Percentiles rank a stretch among this genome's conserved stretches.
These are phyloP conservation scores for Curvularia verruculosa DNA, from an alignment of 2,329 filamentous ascomycete species.

Conservation along the genomic window DNA sequence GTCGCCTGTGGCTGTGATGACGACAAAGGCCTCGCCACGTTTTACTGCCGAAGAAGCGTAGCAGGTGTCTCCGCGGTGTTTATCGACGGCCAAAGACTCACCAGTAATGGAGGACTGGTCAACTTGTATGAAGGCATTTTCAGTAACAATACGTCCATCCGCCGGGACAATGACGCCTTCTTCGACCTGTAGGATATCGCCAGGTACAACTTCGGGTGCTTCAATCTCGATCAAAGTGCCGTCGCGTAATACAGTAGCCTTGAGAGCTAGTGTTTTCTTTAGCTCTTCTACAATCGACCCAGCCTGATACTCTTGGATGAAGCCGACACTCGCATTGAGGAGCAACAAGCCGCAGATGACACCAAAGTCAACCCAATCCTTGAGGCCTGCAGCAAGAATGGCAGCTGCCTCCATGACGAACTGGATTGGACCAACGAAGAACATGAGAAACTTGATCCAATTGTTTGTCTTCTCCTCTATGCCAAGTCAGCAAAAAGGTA, in stretches of 20 bases:
- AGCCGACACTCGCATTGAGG: constrained; percentile 85
- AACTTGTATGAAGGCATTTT: constrained; percentile 84
- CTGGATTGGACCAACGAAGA: constrained; percentile 88
- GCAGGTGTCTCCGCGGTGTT: constrained; percentile 79
- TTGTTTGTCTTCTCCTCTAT: constrained; percentile 83
- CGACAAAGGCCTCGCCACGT: constrained; percentile 83
- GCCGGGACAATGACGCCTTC: constrained; percentile 91
- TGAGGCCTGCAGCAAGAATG: constrained; percentile 79
- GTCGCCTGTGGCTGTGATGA: constrained; percentile 85
- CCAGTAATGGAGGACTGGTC: constrained; percentile 93
- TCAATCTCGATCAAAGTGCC: constrained; percentile 78
- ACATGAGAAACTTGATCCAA: constrained; percentile 79
- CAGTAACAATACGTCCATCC: constrained; percentile 83
- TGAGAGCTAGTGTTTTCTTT: constrained; percentile 88
- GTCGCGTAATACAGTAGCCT: constrained; percentile 85
- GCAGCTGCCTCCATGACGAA: constrained; percentile 91
- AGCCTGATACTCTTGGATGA: constrained; percentile 87
- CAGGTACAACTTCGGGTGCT: constrained; percentile 82
- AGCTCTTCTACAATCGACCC: constrained; percentile 89
- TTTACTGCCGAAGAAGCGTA: constrained; percentile 89
- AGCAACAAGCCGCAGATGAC: constrained; percentile 84
- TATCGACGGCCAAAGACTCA: constrained; percentile 89
- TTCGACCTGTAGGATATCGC: constrained; percentile 88
- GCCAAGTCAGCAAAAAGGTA: constrained; percentile 18
- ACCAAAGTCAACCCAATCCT: constrained; percentile 93